Percentiles rank a stretch among this genome's conserved stretches.
Conservation (phyloP, 192 early-diverging fungal species). For the Gonapodya sp. region DNA sequence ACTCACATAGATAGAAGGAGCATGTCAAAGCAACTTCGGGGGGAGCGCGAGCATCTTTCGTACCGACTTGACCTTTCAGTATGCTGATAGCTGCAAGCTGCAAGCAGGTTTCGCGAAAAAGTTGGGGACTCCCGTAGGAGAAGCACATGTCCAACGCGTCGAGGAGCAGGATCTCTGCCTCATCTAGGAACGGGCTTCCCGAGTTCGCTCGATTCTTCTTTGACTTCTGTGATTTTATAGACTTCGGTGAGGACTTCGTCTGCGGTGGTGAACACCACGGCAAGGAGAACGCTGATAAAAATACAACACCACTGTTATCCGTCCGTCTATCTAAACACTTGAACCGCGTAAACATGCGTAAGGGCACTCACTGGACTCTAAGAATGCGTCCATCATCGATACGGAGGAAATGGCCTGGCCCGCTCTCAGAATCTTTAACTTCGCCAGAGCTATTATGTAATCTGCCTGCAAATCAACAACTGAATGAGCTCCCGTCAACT, state of each 20-base stretch:
- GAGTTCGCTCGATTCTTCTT: slow-evolving; percentile 9
- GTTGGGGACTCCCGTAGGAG: not conserved
- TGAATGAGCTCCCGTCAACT: not conserved
- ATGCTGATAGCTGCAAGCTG: not conserved
- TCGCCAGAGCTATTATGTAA: slow-evolving; percentile 20
- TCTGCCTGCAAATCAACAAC: slow-evolving; percentile 20
- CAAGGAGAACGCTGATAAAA: slow-evolving; percentile 25
- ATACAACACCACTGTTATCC: not conserved
- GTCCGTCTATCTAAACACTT: not conserved
- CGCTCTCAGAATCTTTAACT: slow-evolving; percentile 15
- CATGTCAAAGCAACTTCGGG: not conserved
- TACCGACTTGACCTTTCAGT: not conserved
- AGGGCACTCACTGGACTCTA: slow-evolving; percentile 33
- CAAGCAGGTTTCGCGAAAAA: not conserved
- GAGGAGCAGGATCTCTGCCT: not conserved
- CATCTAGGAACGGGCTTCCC: slow-evolving; percentile 5
- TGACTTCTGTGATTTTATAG: slow-evolving; percentile 9
- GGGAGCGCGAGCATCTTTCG: not conserved
- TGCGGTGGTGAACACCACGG: slow-evolving; percentile 25
- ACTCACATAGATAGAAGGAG: not conserved
- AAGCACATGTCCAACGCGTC: slow-evolving; percentile 6
- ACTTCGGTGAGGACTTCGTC: slow-evolving; percentile 12
- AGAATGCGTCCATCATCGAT: slow-evolving; percentile 29
- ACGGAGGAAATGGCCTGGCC: not conserved
- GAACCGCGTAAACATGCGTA: not conserved